Evolutionary conservation across 192 early-diverging fungal species (phyloP), one percentile per base, ranked within the genome.

Genomic region (Linnemannia exigua): DNA sequence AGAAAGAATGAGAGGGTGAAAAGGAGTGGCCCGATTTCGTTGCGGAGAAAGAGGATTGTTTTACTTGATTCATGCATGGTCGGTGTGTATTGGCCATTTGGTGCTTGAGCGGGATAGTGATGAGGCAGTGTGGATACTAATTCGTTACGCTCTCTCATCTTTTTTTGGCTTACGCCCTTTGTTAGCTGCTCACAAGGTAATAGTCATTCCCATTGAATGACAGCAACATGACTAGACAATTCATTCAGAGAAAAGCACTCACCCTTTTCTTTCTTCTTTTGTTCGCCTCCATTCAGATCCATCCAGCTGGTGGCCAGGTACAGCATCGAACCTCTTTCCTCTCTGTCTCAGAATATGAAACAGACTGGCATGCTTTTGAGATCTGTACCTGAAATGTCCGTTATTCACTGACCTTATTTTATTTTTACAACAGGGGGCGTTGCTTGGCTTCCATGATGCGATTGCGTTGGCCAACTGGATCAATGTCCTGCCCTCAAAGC

Each of bases 401-500:
- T 25, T 63, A 25, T 15, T 14, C 11, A 31, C 25, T 63, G 58
- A 63, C 28, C 28, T 63, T 63, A 61, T 28, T 61, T 61, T 61
- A n/a, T 25, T 61, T n/a, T 54, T n/a, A 11, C 9, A 33, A 14
- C n/a, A 41, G 38, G 70, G 70, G 46, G 70, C 70, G 25, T 38
- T 71, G n/a, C 38, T 47, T 28, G 38, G 38, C 25, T 46, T 71
- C 25, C 70, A 71, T n/a, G 70, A 71, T 71, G 70, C 70, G 14
- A 47, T 71, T 11, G 70, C 70, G 46, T 47, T 71, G 44, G 70
- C 70, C 70, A 71, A 71, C 25, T 71, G 70, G 70, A 71, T 71
- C 70, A 71, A 71, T 20, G 70, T 71, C 38, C n/a, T 71, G 25
- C 70, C 70, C 15, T 71, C 70, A n/a, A 28, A 71, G 3, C 46